Conservation (phyloP, 371 early-diverging fungal genomes). For the Apophysomyces variabilis region DNA sequence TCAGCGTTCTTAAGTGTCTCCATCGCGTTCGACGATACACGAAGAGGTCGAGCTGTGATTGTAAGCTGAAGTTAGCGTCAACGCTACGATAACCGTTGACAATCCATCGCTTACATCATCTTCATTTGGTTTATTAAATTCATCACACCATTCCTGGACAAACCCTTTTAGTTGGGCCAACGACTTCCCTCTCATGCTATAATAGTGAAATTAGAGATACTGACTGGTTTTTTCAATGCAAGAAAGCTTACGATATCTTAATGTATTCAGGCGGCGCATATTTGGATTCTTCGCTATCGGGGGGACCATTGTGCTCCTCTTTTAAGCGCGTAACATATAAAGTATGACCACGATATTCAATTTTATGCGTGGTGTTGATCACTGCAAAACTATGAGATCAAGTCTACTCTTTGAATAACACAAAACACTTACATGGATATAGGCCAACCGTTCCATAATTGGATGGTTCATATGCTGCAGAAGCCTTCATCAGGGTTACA, state of each 20-base stretch:
- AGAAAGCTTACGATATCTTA: slow-evolving; percentile 20
- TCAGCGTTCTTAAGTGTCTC: too few relatives aligned
- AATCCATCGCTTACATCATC: slow-evolving; percentile 30
- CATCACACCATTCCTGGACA: slow-evolving; percentile 41
- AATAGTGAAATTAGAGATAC: background rate
- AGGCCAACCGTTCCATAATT: background rate
- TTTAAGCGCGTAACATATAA: slow-evolving; percentile 1
- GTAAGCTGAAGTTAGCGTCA: background rate
- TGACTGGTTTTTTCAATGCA: background rate
- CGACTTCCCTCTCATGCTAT: background rate
- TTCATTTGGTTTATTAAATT: slow-evolving; percentile 22
- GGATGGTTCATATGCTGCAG: slow-evolving; percentile 11
- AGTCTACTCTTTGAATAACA: background rate
- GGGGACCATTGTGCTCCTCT: background rate
- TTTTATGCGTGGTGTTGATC: slow-evolving; percentile 18
- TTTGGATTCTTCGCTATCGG: background rate
- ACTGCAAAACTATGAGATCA: slow-evolving; percentile 3
- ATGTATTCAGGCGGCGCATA: slow-evolving; percentile 10
- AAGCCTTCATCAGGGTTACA: background rate
- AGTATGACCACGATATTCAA: slow-evolving; percentile 30
- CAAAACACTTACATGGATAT: background rate
- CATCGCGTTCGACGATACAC: slow-evolving; percentile 1
- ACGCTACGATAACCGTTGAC: slow-evolving; percentile 15
- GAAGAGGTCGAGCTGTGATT: slow-evolving; percentile 20
- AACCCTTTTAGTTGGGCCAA: slow-evolving; percentile 17